Evolutionary conservation across 164 flowering plant species (phyloP).

Genomic region (Sextonia rubra): DNA sequence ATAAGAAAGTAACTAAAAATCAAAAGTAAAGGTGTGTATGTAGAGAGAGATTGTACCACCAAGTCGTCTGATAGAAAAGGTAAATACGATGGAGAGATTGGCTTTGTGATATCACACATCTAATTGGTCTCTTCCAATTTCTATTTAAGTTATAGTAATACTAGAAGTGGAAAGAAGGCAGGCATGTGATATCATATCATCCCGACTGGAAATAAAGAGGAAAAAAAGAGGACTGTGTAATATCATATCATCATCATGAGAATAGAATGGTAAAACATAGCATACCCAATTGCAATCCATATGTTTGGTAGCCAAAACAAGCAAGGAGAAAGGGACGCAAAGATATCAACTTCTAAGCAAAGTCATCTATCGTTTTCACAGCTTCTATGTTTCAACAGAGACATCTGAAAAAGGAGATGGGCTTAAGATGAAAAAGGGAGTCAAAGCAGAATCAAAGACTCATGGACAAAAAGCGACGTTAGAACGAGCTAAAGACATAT

Average conservation of each 20-base stretch:
- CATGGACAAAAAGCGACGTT: slow-evolving; percentile 1
- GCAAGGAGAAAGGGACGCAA: not conserved
- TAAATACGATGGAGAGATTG: not conserved
- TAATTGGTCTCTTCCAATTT: not conserved
- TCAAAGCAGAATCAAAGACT: slow-evolving; percentile 11
- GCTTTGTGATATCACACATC: not conserved
- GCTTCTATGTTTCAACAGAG: not conserved
- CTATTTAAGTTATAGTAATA: not conserved
- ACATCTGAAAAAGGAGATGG: not conserved
- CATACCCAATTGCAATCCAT: not conserved
- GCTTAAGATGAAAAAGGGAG: slow-evolving; percentile 5
- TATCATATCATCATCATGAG: slow-evolving; percentile 4
- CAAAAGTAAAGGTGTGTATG: no score
- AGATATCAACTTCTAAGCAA: not conserved
- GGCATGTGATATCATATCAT: slow-evolving; percentile 1
- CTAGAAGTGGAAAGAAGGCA: not conserved
- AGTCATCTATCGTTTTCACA: not conserved
- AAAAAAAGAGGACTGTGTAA: not conserved
- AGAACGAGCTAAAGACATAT: slow-evolving; percentile 6
- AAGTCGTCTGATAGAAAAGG: not conserved
- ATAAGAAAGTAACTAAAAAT: not conserved
- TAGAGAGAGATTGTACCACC: not conserved
- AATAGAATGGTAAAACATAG: not conserved
- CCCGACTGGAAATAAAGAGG: not conserved
- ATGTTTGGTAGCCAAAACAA: not conserved